Evolutionary conservation across 73 alveolate genomes (phyloP), one percentile per base, ranked within the genome.

Genomic region (Tetrahymena borealis): DNA sequence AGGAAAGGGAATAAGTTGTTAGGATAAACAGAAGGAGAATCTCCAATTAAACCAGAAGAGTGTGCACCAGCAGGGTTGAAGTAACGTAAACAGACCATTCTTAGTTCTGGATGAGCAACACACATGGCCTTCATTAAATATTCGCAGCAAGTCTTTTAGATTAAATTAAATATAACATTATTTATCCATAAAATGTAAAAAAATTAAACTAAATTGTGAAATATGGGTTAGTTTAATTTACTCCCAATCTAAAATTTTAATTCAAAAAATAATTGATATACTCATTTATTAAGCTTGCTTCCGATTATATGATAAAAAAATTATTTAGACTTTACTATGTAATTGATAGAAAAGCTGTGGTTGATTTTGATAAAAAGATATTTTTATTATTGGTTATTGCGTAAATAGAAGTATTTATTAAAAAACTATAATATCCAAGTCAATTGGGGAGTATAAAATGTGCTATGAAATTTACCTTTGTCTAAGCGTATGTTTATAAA

Each of bases 61-160:
- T 98, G 99, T 18, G 99, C 99, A 11, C 99, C 99, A 60, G 98
- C 98, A 32, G 99, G 99, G 90, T 99, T 99, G 96, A 98, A 99
- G 96, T 98, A 98, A 91, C 99, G 94, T 93, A 93, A 42, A 40
- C 95, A 39, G 11, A 93, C 40, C 90, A 60, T 79, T 85, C 95
- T 79, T 60, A 60, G 4, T 60, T 10, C 11, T 24, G 93, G 93
- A 16, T 92, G 93, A 40, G 78, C 78, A 11, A 40, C 91, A 38
- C 93, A 78, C 78, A 79, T 40, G 1, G 95, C 90, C 35, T 92
- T 93, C 20, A 93, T 93, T 78, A 93, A 39, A 93, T 79, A 93
- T 33, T 93, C 95, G n/a, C 90, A 40, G 7, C 40, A 38, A 90
- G 77, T 85, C 95, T 39, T 91, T 78, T n/a, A n/a, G n/a, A n/a